Conservation (phyloP, 495 filamentous ascomycete genomes). For the Letharia lupina region DNA sequence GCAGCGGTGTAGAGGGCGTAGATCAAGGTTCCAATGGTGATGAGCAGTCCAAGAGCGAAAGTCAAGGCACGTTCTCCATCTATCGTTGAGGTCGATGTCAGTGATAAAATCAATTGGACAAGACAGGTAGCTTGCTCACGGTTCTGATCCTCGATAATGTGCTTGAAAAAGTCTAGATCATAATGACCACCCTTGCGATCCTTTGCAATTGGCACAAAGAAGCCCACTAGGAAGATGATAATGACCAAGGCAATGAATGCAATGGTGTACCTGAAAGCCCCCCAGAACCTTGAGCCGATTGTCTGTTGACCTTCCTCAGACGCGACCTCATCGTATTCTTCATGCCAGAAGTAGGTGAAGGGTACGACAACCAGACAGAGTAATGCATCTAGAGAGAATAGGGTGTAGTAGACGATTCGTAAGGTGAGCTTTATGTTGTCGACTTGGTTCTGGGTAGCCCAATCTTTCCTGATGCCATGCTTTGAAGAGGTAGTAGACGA, state of each 20-base stretch:
- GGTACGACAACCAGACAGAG: conserved; percentile 87
- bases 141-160: conserved; percentile 64
- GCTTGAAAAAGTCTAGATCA: conserved; percentile 87
- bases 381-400: conserved; percentile 86
- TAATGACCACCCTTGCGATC: conserved; percentile 49
- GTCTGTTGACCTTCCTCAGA: conserved; percentile 68
- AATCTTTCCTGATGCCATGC: conserved; percentile 80
- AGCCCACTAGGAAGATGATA: conserved; percentile 82
- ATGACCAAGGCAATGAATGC: conserved; percentile 71
- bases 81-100: conserved; percentile 29
- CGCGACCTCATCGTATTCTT: conserved; percentile 87
- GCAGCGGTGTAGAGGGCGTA: conserved; percentile 84
- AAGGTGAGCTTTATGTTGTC: conserved; percentile 68
- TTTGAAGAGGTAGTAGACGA: conserved; percentile 74
- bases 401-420: conserved; percentile 81
- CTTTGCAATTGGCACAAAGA: conserved; percentile 76
- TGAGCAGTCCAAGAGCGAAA: conserved; percentile 77
- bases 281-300: conserved; percentile 59
- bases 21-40: conserved; percentile 72
- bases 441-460: conserved; percentile 75
- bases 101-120: conserved; percentile 2
- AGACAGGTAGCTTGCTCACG: conserved; percentile 40
- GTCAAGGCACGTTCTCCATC: conserved; percentile 87
- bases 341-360: conserved; percentile 97
- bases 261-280: conserved; percentile 83